These are phyloP conservation scores for Leucaena leucocephala DNA, from an alignment of 306 rosid genomes.

Conservation along the genomic window DNA sequence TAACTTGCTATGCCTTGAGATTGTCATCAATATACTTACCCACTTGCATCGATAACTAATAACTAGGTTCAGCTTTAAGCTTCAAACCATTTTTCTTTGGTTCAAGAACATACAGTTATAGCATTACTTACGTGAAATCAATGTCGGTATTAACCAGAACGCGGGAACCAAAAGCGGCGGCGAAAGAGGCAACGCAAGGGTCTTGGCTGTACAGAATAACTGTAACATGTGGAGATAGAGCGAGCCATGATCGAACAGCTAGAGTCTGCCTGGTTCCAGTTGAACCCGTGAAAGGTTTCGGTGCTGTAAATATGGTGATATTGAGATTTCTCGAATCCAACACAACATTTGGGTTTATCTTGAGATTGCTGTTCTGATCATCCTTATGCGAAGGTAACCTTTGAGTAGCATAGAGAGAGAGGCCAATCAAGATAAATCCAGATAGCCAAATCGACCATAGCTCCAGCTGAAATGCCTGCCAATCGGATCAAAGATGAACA, in stretches of 20 bases:
- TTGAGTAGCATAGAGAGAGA: conserved; percentile 76
- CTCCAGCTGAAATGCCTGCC: conserved; percentile 57
- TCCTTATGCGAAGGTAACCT: conserved; percentile 56
- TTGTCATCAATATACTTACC: not conserved
- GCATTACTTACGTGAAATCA: conserved; percentile 80
- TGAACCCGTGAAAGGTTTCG: conserved; percentile 65
- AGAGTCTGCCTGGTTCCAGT: conserved; percentile 60
- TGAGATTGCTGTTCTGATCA: conserved; percentile 44
- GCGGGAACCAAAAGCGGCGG: conserved; percentile 55
- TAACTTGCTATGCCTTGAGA: not conserved
- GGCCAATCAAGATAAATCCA: conserved; percentile 64
- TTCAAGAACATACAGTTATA: not conserved
- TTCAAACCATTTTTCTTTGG: not conserved
- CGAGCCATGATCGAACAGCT: conserved; percentile 87
- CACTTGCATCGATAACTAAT: not conserved
- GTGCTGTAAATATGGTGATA: conserved; percentile 74
- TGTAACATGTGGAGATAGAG: conserved; percentile 56
- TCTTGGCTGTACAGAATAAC: conserved; percentile 73
- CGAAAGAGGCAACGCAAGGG: conserved; percentile 67
- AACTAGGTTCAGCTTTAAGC: conserved; percentile 2
- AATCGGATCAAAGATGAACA: conserved; percentile 33
- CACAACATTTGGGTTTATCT: conserved; percentile 6
- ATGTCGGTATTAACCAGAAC: conserved; percentile 68
- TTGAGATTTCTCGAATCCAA: conserved; percentile 44
- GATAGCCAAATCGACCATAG: conserved; percentile 82